phyloP scores from a whole-genome alignment of 2,329 filamentous ascomycete species.

The Paradendryphiella salina region DNA sequence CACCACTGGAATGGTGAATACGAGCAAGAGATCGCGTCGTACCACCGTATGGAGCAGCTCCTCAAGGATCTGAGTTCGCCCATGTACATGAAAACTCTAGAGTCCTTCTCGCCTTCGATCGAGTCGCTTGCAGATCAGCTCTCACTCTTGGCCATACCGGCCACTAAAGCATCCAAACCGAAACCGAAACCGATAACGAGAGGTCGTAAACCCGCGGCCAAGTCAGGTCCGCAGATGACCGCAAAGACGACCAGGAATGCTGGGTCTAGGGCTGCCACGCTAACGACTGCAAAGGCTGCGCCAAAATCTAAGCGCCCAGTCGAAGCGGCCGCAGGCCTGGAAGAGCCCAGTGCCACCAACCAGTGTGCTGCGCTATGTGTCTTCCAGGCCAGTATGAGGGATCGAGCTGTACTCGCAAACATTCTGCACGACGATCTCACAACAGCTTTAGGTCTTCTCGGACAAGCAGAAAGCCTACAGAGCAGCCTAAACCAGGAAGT shows the following conservation, averaged over 20 bases:
- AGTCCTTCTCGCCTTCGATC: constrained; percentile 33
- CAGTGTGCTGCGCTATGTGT: constrained; percentile 48
- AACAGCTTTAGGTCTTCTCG: constrained; percentile 35
- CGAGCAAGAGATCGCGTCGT: constrained; percentile 54
- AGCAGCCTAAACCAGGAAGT: constrained; percentile 49
- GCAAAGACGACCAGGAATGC: constrained; percentile 18
- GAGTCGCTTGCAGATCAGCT: constrained; percentile 50
- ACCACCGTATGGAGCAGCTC: constrained; percentile 54
- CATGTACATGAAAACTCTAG: constrained; percentile 35
- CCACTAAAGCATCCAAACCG: constrained; percentile 11
- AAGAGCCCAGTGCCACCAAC: constrained; percentile 25
- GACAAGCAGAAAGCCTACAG: constrained; percentile 30
- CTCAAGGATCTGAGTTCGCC: constrained; percentile 49
- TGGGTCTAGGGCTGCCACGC: constrained; percentile 21
- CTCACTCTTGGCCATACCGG: constrained; percentile 47
- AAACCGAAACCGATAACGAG: constrained; percentile 22
- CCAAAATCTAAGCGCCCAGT: constrained; percentile 19
- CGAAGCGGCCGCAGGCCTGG: constrained; percentile 3
- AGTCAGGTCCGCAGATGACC: constrained; percentile 15
- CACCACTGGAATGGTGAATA: constrained; percentile 54
- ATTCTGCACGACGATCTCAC: constrained; percentile 39
- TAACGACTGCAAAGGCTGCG: constrained; percentile 19
- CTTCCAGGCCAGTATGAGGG: constrained; percentile 55
- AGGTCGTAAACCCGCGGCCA: constrained; percentile 30
- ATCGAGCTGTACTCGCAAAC: constrained; percentile 55